A percentile compares a stretch with the other conserved stretches of the same genome.
phyloP scores from a whole-genome alignment of 805 yeast species.

The Millerozyma acaciae region DNA sequence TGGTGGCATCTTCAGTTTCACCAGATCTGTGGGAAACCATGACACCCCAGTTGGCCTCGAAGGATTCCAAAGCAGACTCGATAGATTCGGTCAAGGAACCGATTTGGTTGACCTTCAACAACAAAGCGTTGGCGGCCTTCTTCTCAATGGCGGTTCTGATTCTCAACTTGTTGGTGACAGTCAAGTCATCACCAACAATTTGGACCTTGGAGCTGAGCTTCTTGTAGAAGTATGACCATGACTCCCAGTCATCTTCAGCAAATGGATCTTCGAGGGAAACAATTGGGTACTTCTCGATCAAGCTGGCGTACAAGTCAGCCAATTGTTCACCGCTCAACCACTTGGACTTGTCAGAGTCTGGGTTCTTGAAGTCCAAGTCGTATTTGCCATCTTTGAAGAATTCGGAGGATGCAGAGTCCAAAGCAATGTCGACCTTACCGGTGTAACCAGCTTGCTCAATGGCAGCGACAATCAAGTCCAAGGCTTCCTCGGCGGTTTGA shows the following conservation, averaged over 20 bases:
- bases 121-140: slow-evolving; percentile 92
- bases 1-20: slow-evolving; percentile 98
- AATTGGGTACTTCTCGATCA: slow-evolving; percentile 91
- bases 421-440: slow-evolving; percentile 86
- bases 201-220: slow-evolving; percentile 66
- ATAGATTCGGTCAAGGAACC: slow-evolving; percentile 96
- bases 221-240: slow-evolving; percentile 87
- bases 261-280: slow-evolving; percentile 98
- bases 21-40: slow-evolving; percentile 99
- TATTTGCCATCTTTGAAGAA: slow-evolving; percentile 95
- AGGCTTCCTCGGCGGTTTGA: slow-evolving; percentile 92
- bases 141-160: slow-evolving; percentile 93
- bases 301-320: slow-evolving; percentile 75
- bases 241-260: slow-evolving; percentile 99
- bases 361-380: slow-evolving; percentile 98
- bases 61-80: slow-evolving; percentile 93
- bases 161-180: slow-evolving; percentile 96
- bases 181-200: slow-evolving; percentile 96
- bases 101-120: slow-evolving; percentile 98
- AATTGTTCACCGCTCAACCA: slow-evolving; percentile 88
- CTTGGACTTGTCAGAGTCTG: slow-evolving; percentile 82
- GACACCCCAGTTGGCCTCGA: slow-evolving; percentile 98
- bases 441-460: slow-evolving; percentile 93
- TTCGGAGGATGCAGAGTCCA: slow-evolving; percentile 97
- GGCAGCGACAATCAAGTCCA: slow-evolving; percentile 87